Evolutionary conservation across 148 eudicot species (phyloP), one percentile per base, ranked within the genome.

Genomic region (Amaranthus hypochondriacus): DNA sequence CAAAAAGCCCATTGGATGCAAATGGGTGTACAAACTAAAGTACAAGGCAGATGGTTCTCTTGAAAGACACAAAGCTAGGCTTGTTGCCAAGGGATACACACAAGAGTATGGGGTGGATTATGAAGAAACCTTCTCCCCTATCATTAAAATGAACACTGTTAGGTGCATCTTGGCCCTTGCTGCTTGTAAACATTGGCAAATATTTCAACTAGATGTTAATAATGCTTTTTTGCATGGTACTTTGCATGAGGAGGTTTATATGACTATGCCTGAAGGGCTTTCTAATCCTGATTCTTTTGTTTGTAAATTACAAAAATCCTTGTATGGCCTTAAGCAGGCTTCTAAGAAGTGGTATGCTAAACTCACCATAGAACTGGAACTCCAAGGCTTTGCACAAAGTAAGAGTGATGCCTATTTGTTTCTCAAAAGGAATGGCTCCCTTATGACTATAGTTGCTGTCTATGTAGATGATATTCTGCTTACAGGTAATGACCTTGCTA

Each of bases 11-110:
- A 8, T 51, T 11, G 75, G 77, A 9, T 73, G 77, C 21, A 61
- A 74, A 14, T 73, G 77, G 70, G 53, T 73, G 3, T 78, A 43
- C 9, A 53, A 63, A 2, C 52, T 66, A 2, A 78, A 67, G 48
- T 53, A 46, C 2, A 73, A 60, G 4, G 44, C 77, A 2, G 73
- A 73, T 44, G 73, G 77, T 1, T 49, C 39, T 28, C 39, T 28
- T 28, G 39, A 28, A 28, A 28, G 39, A 28, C 39, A 28, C 39
- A 28, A 28, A 28, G 39, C 39, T 28, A 28, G 39, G 39, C 39
- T 28, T 28, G 39, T 28, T 28, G 39, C 39, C 39, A 28, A 28
- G 39, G 39, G 39, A 28, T 28, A 28, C 39, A 28, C 39, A 28
- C 39, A 28, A 28, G 39, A 73, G 9, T 4, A 60, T n/a, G 70